Evolutionary conservation across 2,329 filamentous ascomycete genomes (phyloP), one percentile per base, ranked within the genome.

Genomic region (Cryphonectria radicalis): DNA sequence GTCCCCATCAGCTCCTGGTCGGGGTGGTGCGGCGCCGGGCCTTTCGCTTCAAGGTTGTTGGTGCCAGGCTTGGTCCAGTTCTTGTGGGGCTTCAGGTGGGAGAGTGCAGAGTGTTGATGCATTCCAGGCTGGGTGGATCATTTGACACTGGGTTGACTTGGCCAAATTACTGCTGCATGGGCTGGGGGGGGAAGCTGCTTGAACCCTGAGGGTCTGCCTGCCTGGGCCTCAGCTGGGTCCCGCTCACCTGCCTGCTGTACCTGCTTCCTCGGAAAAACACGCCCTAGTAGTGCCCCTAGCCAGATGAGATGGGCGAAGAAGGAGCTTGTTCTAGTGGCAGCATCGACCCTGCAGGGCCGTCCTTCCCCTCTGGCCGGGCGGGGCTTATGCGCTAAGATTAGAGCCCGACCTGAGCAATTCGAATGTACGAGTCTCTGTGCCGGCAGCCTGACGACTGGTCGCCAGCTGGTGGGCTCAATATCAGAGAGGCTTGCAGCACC

Each of bases 61-160:
- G 43, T 46, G 64, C 35, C 50, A 42, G 65, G 13, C 53, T 22
- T 37, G 55, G 64, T 35, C 50, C 46, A 67, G 66, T 40, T 66
- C 7, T 53, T 68, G 71, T 62, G 70, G 70, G 70, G 67, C 66
- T 65, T 65, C 25, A 63, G 60, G 19, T n/a, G 59, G 7, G 11
- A 37, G 17, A 10, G 35, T 42, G 62, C 62, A 28, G 8, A 46
- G 25, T n/a, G 63, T 53, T 53, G 28, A 37, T 65, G 63, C 63
- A 65, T 50, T 53, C 63, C 63, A 65, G 43, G 22, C 63, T 28
- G 32, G 62, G 32, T 64, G 46, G 37, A 64, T n/a, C 25, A 43
- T 28, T 64, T 40, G n/a, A 25, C 60, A 43, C 40, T 40, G 62
- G 55, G 62, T 42, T 37, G n/a, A 25, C 35, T 63, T 63, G 62